A percentile compares a stretch with the other conserved stretches of the same genome.
These are phyloP conservation scores for Caloboletus inedulis DNA, from an alignment of 1,284 basidiomycete genomes.

Conservation along the genomic window DNA sequence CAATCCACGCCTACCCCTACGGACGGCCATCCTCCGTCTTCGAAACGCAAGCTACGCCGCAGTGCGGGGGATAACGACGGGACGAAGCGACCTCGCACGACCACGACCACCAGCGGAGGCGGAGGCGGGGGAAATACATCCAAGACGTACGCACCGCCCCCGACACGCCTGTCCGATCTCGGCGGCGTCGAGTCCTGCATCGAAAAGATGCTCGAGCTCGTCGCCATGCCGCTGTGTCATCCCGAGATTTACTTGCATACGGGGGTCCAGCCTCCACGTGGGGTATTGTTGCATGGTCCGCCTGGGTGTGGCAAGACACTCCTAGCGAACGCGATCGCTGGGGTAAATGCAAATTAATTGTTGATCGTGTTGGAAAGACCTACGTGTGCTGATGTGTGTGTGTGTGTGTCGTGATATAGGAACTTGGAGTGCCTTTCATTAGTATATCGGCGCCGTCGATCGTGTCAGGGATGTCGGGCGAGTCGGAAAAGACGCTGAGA, in stretches of 20 bases:
- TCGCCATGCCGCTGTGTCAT: constrained; percentile 92
- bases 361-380: not conserved
- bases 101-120: not conserved
- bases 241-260: constrained; percentile 95
- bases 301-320: constrained; percentile 97
- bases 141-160: constrained; percentile 66
- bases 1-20: constrained; percentile 5
- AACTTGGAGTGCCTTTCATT: constrained; percentile 90
- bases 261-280: constrained; percentile 88
- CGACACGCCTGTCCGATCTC: constrained; percentile 75
- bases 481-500: constrained; percentile 92
- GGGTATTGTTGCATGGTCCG: constrained; percentile 93
- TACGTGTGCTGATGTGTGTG: constrained; percentile 11
- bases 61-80: constrained; percentile 41
- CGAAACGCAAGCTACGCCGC: constrained; percentile 61
- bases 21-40: constrained; percentile 25
- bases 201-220: constrained; percentile 92
- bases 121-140: not conserved
- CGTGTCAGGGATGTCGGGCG: constrained; percentile 96
- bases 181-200: constrained; percentile 86
- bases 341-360: constrained; percentile 51
- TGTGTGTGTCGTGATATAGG: constrained; percentile 44
- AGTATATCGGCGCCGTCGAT: constrained; percentile 92
- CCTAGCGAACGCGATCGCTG: constrained; percentile 89
- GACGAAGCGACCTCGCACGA: constrained; percentile 46